Percentiles rank a stretch among this genome's conserved stretches.
Conservation (phyloP, 2,329 filamentous ascomycete species). For the Sphaerulina vaccinii region DNA sequence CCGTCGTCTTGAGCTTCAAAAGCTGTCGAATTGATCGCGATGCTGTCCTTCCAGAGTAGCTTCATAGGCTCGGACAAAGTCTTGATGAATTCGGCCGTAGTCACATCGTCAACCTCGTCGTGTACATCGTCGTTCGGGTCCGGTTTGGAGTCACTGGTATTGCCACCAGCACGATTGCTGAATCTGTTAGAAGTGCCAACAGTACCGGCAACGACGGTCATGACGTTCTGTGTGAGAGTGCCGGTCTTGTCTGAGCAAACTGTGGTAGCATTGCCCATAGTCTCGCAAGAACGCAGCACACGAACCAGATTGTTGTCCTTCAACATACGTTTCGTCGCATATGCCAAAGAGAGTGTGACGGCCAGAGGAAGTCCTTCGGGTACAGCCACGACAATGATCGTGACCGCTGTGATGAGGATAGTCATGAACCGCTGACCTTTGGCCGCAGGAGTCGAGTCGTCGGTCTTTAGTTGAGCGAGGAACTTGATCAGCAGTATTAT, state of each 20-base stretch:
- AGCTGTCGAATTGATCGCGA: slow-evolving; percentile 67
- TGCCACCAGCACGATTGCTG: slow-evolving; percentile 42
- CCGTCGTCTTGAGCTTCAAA: slow-evolving; percentile 66
- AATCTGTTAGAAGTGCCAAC: slow-evolving; percentile 61
- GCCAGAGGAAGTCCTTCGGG: slow-evolving; percentile 66
- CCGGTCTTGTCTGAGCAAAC: slow-evolving; percentile 81
- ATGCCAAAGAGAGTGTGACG: slow-evolving; percentile 66
- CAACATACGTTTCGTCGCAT: slow-evolving; percentile 66
- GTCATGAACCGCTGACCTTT: slow-evolving; percentile 72
- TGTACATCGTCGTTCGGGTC: slow-evolving; percentile 34
- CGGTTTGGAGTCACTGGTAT: slow-evolving; percentile 22
- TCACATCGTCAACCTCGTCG: slow-evolving; percentile 48
- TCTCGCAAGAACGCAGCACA: slow-evolving; percentile 65
- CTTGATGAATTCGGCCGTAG: slow-evolving; percentile 55
- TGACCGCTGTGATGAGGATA: slow-evolving; percentile 64
- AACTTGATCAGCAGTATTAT: slow-evolving; percentile 85
- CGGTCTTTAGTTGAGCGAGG: slow-evolving; percentile 62
- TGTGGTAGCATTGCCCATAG: slow-evolving; percentile 70
- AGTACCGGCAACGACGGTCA: slow-evolving; percentile 73
- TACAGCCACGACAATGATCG: slow-evolving; percentile 67
- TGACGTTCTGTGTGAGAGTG: slow-evolving; percentile 71
- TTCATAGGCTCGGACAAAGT: slow-evolving; percentile 55
- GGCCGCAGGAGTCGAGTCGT: slow-evolving; percentile 57
- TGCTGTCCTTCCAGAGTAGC: slow-evolving; percentile 60
- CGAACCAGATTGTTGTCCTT: slow-evolving; percentile 72